A percentile compares a stretch with the other conserved stretches of the same genome.
phyloP scores from a whole-genome alignment of 345 rosid genomes.

The Excoecaria agallocha region DNA sequence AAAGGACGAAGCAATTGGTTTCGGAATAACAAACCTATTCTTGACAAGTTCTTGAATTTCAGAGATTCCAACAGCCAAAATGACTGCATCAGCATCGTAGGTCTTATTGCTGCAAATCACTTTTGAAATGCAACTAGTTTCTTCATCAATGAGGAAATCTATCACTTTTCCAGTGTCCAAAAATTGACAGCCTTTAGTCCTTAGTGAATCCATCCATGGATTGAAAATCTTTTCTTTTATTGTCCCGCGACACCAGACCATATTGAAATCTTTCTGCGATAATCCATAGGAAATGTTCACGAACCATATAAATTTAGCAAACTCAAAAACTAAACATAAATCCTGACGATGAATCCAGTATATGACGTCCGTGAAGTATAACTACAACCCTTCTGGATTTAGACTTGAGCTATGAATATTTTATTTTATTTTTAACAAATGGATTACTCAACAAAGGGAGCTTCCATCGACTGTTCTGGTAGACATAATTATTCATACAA shows the following conservation, averaged over 20 bases:
- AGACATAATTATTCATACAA: neutral
- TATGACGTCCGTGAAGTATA: neutral
- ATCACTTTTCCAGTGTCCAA: conserved; percentile 35
- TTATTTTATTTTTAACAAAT: neutral
- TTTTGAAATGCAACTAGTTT: conserved; percentile 44
- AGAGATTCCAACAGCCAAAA: conserved; percentile 54
- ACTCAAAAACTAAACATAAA: neutral
- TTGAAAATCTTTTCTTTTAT: conserved; percentile 42
- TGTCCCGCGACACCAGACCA: conserved; percentile 47
- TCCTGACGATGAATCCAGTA: neutral
- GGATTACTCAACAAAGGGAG: neutral
- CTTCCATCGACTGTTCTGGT: neutral
- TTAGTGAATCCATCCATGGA: conserved; percentile 50
- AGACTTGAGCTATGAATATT: neutral
- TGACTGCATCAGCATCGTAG: conserved; percentile 45
- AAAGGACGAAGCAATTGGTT: neutral
- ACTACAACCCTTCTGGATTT: neutral
- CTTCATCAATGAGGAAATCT: conserved; percentile 35
- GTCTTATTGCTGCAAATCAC: conserved; percentile 45
- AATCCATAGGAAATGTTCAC: conserved; percentile 9
- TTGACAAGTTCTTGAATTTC: conserved; percentile 46
- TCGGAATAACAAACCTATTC: conserved; percentile 39
- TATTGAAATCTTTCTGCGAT: conserved; percentile 48
- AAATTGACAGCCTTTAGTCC: conserved; percentile 43
- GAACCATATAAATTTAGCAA: neutral